phyloP scores from a whole-genome alignment of 345 rosid species.

The Draba incana region DNA sequence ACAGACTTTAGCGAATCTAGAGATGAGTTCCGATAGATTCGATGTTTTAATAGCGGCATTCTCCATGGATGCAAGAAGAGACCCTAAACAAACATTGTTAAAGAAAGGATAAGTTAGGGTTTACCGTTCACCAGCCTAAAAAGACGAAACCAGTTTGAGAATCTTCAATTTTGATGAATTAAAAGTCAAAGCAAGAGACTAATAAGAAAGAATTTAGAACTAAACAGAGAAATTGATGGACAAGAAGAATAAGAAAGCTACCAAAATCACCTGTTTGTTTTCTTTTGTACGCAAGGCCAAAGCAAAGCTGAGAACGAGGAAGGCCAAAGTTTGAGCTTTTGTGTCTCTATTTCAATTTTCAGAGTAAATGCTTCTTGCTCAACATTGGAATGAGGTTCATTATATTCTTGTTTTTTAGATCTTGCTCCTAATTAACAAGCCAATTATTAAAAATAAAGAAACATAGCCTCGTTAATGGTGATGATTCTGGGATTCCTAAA shows the following conservation, averaged over 20 bases:
- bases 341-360: conserved; percentile 13
- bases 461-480: conserved; percentile 37
- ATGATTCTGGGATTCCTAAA: conserved; percentile 38
- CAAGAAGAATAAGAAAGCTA: not conserved
- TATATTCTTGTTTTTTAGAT: conserved; percentile 41
- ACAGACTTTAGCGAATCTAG: conserved; percentile 63
- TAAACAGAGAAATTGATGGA: not conserved
- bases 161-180: not conserved
- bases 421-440: conserved; percentile 29
- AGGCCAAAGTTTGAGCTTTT: conserved; percentile 27
- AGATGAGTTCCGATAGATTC: conserved; percentile 53
- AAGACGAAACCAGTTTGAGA: not conserved
- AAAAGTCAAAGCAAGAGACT: conserved; percentile 5
- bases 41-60: conserved; percentile 43
- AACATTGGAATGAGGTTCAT: conserved; percentile 31
- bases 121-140: conserved; percentile 5
- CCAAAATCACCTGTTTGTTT: conserved; percentile 31
- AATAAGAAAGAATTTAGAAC: not conserved
- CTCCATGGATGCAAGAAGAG: conserved; percentile 46
- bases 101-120: conserved; percentile 25
- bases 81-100: conserved; percentile 22
- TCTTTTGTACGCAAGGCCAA: conserved; percentile 26
- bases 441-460: not conserved
- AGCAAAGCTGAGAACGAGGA: conserved; percentile 28
- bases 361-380: conserved; percentile 26